Evolutionary conservation across 192 early-diverging fungal species (phyloP).

Genomic region (Gaertneriomyces semiglobifer): DNA sequence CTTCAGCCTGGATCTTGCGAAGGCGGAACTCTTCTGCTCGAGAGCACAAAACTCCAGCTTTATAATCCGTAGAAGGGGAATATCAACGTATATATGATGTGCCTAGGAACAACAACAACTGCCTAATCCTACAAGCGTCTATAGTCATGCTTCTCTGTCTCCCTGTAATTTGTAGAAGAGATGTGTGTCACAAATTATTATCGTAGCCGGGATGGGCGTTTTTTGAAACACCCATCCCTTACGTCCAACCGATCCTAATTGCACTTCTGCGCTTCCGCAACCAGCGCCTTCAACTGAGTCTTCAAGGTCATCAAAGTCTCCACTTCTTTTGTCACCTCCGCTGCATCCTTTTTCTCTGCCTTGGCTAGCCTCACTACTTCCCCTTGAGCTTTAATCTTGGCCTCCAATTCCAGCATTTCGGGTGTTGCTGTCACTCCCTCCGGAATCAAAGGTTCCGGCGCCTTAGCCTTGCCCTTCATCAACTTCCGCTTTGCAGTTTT

Average conservation of each 20-base stretch:
- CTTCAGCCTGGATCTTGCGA: no score
- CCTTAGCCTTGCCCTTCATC: slow-evolving; percentile 33
- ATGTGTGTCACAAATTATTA: no score
- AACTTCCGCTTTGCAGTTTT: slow-evolving; percentile 18
- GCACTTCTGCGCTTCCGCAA: slow-evolving; percentile 8
- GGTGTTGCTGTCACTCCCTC: slow-evolving; percentile 47
- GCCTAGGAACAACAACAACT: no score
- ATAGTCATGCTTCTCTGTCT: no score
- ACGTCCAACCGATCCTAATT: background rate
- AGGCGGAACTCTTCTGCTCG: no score
- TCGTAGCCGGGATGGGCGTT: no score
- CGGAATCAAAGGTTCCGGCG: slow-evolving; percentile 31
- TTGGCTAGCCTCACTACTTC: slow-evolving; percentile 57
- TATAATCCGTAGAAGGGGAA: no score
- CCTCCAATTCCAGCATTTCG: slow-evolving; percentile 53
- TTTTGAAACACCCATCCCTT: no score
- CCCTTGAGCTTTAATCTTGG: slow-evolving; percentile 52
- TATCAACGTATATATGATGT: no score
- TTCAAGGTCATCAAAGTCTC: slow-evolving; percentile 42
- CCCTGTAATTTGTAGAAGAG: no score
- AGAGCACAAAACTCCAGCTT: no score
- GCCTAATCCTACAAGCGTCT: no score
- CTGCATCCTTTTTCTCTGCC: slow-evolving; percentile 51
- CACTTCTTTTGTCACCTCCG: slow-evolving; percentile 27
- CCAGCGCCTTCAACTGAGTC: slow-evolving; percentile 30